phyloP scores from a whole-genome alignment of 257 asterid species.

The Solanum sejunctum region DNA sequence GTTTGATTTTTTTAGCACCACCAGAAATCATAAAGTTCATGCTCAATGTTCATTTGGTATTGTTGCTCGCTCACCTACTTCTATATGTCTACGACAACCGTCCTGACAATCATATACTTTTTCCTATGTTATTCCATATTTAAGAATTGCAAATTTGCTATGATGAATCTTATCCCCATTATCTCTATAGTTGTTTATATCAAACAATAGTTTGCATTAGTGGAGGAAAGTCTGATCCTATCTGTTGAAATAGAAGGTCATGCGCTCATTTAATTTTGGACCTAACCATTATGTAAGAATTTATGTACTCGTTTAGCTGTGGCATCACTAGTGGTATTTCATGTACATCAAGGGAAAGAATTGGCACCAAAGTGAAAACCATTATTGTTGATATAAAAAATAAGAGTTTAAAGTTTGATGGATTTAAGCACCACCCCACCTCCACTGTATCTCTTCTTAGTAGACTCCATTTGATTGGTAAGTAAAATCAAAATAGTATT shows the following conservation, averaged over 20 bases:
- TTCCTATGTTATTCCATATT: too few species aligned
- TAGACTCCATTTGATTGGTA: neutral
- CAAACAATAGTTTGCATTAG: neutral
- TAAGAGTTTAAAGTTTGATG: neutral
- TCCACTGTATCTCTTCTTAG: neutral
- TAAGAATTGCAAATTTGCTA: too few species aligned
- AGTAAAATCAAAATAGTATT: neutral
- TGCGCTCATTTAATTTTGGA: neutral
- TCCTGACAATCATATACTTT: neutral
- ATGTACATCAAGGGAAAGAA: neutral
- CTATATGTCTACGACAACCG: neutral
- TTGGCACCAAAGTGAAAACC: neutral
- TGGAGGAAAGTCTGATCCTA: neutral
- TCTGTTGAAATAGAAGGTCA: neutral
- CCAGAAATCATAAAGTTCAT: neutral
- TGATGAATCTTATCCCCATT: neutral
- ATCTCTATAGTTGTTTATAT: neutral
- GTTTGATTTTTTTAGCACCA: neutral
- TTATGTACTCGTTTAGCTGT: neutral
- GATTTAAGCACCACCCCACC: neutral
- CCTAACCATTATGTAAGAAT: neutral
- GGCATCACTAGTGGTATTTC: neutral
- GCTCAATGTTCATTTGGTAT: neutral
- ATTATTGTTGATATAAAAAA: neutral
- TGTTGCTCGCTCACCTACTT: neutral